These are phyloP conservation scores for Daldinia sp. DNA, from an alignment of 2,329 filamentous ascomycete genomes.

Conservation along the genomic window DNA sequence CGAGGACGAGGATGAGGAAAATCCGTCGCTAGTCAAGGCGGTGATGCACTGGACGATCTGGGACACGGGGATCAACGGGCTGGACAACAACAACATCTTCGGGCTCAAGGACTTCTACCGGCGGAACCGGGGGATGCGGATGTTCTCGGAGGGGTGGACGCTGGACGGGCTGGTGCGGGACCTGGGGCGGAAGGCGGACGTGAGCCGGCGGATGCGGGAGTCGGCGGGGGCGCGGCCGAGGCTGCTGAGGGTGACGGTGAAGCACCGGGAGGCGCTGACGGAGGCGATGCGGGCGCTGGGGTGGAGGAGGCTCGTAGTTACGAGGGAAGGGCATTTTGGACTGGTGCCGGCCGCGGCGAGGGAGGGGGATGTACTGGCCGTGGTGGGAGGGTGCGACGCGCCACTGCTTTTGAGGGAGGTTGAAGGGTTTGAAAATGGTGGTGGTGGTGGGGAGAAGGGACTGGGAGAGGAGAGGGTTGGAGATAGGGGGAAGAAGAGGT, in stretches of 20 bases:
- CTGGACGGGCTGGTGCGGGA: background rate
- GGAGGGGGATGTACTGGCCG: conserved; percentile 18
- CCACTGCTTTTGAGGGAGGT: conserved; percentile 20
- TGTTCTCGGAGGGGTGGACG: background rate
- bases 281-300: background rate
- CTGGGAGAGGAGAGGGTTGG: background rate
- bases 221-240: background rate
- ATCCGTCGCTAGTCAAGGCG: background rate
- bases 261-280: background rate
- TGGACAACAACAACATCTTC: conserved; percentile 22
- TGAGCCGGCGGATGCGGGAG: background rate
- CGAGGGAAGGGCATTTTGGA: conserved; percentile 9
- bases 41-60: conserved; percentile 12
- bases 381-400: conserved; percentile 21
- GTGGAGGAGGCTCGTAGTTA: conserved; percentile 1
- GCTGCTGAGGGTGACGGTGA: background rate
- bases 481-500: background rate
- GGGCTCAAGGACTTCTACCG: conserved; percentile 31
- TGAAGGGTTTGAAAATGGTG: background rate
- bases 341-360: conserved; percentile 22
- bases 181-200: background rate
- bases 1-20: background rate
- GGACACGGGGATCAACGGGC: conserved; percentile 15
- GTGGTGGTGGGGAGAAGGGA: background rate
- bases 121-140: conserved; percentile 7